Conservation (phyloP, 192 early-diverging fungal species). For the Globomyces pollinis-pini region DNA sequence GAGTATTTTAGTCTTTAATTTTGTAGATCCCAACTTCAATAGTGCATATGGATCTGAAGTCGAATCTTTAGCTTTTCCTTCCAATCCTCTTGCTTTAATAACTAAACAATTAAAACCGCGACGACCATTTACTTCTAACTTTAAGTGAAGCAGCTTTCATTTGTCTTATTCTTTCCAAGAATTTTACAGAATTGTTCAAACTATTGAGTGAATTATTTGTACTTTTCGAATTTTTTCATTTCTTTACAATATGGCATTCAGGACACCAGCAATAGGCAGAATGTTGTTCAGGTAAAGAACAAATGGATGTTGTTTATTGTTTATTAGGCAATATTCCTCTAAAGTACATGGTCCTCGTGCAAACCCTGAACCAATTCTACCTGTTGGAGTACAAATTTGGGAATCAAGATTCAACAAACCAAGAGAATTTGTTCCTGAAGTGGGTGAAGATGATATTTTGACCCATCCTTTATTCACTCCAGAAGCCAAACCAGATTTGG, state of each 20-base stretch:
- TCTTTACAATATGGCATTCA: too few species aligned
- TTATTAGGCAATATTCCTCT: too few species aligned
- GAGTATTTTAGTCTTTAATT: conserved; percentile 49
- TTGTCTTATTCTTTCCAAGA: background rate
- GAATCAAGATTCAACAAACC: background rate
- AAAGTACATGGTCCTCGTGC: too few species aligned
- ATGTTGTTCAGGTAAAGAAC: too few species aligned
- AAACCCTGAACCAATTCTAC: conserved; percentile 1
- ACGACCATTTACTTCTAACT: too few species aligned
- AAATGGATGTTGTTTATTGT: too few species aligned
- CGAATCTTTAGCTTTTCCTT: conserved; percentile 40
- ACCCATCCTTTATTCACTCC: conserved; percentile 40
- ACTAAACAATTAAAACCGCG: too few species aligned
- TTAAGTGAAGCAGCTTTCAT: background rate
- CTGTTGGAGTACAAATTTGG: conserved; percentile 9
- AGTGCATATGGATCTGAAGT: conserved; percentile 49
- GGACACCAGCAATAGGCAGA: too few species aligned
- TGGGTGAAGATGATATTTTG: conserved; percentile 13
- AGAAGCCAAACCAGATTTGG: conserved; percentile 18
- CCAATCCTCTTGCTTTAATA: conserved; percentile 16
- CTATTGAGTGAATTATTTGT: too few species aligned
- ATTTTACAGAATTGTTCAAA: too few species aligned
- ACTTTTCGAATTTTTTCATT: too few species aligned
- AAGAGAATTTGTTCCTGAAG: conserved; percentile 3
- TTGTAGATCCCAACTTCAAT: conserved; percentile 48